Evolutionary conservation across 2,329 filamentous ascomycete species (phyloP).

Genomic region (Botrytis medusae): DNA sequence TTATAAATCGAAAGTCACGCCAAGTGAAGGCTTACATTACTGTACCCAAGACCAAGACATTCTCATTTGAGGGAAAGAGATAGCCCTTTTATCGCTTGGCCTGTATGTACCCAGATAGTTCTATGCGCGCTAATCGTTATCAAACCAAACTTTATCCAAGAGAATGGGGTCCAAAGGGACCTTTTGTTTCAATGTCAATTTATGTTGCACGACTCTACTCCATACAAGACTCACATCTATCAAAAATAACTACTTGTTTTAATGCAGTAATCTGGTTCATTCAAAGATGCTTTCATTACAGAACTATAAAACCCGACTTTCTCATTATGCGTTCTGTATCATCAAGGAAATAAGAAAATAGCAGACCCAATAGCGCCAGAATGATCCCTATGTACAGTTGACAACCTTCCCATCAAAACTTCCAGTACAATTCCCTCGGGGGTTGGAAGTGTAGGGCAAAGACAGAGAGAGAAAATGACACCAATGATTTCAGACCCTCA

Average conservation of each 20-base stretch:
- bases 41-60: background rate
- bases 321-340: constrained; percentile 34
- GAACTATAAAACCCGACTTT: constrained; percentile 16
- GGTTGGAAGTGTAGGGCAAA: background rate
- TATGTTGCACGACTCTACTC: background rate
- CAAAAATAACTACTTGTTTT: background rate
- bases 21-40: constrained; percentile 1
- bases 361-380: constrained; percentile 38
- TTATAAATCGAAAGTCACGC: constrained; percentile 7
- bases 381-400: constrained; percentile 39
- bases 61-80: background rate
- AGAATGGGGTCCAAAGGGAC: background rate
- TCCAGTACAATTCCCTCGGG: constrained; percentile 12
- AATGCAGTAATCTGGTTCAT: background rate
- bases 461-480: constrained; percentile 13
- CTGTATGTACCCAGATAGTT: background rate
- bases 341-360: constrained; percentile 29
- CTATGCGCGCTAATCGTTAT: background rate
- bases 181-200: constrained; percentile 5
- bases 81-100: constrained; percentile 1
- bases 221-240: background rate
- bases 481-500: constrained; percentile 16
- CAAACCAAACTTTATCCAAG: constrained; percentile 1
- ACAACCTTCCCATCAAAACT: constrained; percentile 21
- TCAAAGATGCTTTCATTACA: constrained; percentile 2